A percentile compares a stretch with the other conserved stretches of the same genome.
phyloP scores from a whole-genome alignment of 2,329 filamentous ascomycete genomes.

The Exophiala sp. region DNA sequence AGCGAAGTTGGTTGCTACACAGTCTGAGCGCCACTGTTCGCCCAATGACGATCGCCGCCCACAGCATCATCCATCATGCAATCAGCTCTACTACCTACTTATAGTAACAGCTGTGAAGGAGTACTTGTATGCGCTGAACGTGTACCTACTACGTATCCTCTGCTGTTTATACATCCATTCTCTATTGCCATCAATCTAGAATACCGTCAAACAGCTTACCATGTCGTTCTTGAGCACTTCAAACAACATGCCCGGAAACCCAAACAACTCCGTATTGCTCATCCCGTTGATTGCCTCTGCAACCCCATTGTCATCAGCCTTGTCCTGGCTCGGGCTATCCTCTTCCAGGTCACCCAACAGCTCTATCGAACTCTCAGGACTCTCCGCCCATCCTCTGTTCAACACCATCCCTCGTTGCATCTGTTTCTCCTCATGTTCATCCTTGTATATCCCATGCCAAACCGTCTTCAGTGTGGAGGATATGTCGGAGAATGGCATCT shows the following conservation, averaged over 20 bases:
- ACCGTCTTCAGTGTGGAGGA: constrained; percentile 61
- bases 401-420: constrained; percentile 67
- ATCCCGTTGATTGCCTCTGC: constrained; percentile 52
- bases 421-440: constrained; percentile 48
- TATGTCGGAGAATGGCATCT: constrained; percentile 69
- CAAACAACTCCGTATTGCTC: constrained; percentile 78
- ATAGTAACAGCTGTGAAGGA: too few species aligned
- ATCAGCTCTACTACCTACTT: too few species aligned
- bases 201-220: constrained; percentile 78
- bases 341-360: constrained; percentile 83
- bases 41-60: too few species aligned
- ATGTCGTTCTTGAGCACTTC: constrained; percentile 90
- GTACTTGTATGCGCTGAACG: too few species aligned
- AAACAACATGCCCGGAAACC: constrained; percentile 89
- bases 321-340: constrained; percentile 38
- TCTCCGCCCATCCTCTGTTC: constrained; percentile 78
- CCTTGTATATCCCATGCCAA: constrained; percentile 63
- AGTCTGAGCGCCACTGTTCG: not conserved
- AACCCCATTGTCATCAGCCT: constrained; percentile 27
- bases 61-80: not conserved
- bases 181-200: constrained; percentile 2
- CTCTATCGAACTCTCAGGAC: constrained; percentile 82
- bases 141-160: too few species aligned
- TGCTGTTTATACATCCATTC: too few species aligned
- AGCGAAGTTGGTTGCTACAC: not conserved